A percentile compares a stretch with the other conserved stretches of the same genome.
These are phyloP conservation scores for Psilocybe cyanescens DNA, from an alignment of 768 basidiomycete genomes.

Conservation along the genomic window DNA sequence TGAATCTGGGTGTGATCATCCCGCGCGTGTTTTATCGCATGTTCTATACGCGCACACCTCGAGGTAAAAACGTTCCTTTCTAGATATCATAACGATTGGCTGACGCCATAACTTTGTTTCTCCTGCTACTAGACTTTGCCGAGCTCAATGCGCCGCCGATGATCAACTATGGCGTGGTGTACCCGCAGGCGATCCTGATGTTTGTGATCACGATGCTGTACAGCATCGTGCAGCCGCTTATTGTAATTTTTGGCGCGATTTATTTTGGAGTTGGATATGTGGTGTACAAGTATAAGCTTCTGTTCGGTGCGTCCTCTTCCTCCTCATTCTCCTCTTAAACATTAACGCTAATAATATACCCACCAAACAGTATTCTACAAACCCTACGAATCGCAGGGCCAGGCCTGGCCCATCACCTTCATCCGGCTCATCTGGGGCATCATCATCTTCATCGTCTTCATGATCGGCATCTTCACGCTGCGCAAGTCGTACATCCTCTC, in stretches of 20 bases:
- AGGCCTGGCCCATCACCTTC: constrained; percentile 98
- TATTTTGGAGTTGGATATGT: constrained; percentile 97
- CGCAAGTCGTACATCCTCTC: constrained; percentile 51
- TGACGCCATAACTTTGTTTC: neutral
- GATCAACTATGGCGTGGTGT: constrained; percentile 97
- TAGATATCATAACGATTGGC: neutral
- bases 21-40: constrained; percentile 75
- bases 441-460: constrained; percentile 92
- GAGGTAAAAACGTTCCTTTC: constrained; percentile 56
- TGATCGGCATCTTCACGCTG: constrained; percentile 92
- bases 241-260: constrained; percentile 91
- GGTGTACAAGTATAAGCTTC: constrained; percentile 97
- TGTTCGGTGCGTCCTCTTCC: constrained; percentile 71
- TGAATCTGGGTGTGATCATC: constrained; percentile 89
- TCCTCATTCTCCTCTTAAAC: neutral
- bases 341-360: neutral
- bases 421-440: constrained; percentile 91
- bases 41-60: constrained; percentile 86
- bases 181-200: constrained; percentile 95
- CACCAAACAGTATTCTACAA: constrained; percentile 86
- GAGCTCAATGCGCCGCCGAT: constrained; percentile 97
- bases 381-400: constrained; percentile 95
- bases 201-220: constrained; percentile 95
- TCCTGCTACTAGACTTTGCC: constrained; percentile 71
- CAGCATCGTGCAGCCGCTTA: constrained; percentile 94